Percentiles rank a stretch among this genome's conserved stretches.
Evolutionary conservation across 805 yeast species (phyloP).

Genomic region (Nakazawaea siamensis): DNA sequence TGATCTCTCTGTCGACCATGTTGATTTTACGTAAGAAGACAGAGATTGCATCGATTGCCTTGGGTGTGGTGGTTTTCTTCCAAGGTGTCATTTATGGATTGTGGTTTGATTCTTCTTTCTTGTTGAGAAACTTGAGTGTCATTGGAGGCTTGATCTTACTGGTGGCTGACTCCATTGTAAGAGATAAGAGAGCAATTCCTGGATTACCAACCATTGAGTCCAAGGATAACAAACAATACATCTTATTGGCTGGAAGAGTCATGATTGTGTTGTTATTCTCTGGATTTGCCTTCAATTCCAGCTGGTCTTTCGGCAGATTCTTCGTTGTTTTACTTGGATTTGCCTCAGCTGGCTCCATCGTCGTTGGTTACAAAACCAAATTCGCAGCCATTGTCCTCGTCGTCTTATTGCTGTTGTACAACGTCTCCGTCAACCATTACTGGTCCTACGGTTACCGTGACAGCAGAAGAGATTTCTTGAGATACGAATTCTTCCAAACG

Average conservation of each 20-base stretch:
- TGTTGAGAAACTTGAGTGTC: conserved; percentile 81
- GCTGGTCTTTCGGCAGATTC: conserved; percentile 61
- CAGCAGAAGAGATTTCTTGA: conserved; percentile 78
- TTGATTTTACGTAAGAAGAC: conserved; percentile 64
- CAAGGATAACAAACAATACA: conserved; percentile 71
- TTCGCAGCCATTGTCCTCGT: conserved; percentile 72
- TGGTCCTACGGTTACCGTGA: conserved; percentile 71
- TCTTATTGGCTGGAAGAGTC: conserved; percentile 81
- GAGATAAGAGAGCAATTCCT: conserved; percentile 66
- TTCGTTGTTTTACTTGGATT: conserved; percentile 65
- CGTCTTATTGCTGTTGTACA: conserved; percentile 64
- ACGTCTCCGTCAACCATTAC: conserved; percentile 75
- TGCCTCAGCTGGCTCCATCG: conserved; percentile 64
- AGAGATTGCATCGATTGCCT: conserved; percentile 59
- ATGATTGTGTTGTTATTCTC: conserved; percentile 77
- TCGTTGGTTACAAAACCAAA: conserved; percentile 89
- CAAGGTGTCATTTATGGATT: conserved; percentile 90
- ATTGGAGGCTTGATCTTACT: conserved; percentile 89
- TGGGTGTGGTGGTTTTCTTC: conserved; percentile 61
- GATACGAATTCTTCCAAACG: conserved; percentile 92
- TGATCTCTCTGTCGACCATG: conserved; percentile 66
- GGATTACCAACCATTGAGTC: conserved; percentile 69
- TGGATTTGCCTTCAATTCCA: conserved; percentile 72
- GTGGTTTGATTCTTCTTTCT: conserved; percentile 70
- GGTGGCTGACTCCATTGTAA: conserved; percentile 76